Evolutionary conservation across 73 alveolate genomes (phyloP).

Genomic region (Effrenium voratum): DNA sequence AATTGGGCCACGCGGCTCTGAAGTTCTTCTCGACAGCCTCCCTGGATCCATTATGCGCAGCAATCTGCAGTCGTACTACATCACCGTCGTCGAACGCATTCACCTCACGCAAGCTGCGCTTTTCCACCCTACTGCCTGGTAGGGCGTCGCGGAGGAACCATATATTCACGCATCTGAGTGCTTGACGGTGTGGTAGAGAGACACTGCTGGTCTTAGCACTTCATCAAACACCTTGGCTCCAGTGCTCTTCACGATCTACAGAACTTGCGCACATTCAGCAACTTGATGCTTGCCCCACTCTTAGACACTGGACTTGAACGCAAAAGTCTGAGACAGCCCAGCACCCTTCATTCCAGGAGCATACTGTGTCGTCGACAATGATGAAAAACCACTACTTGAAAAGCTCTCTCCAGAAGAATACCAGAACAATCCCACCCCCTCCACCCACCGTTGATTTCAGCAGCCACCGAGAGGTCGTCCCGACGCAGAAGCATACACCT

Average conservation of each 20-base stretch:
- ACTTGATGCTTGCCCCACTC: no score
- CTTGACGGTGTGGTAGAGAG: conserved; percentile 69
- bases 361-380: neutral
- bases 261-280: no score
- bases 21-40: conserved; percentile 57
- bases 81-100: conserved; percentile 54
- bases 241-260: no score
- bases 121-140: neutral
- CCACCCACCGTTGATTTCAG: neutral
- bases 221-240: conserved; percentile 48
- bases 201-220: conserved; percentile 32
- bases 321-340: neutral
- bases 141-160: neutral
- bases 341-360: neutral
- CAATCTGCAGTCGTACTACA: conserved; percentile 35
- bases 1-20: neutral
- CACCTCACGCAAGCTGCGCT: neutral
- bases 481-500: conserved; percentile 40
- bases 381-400: no score
- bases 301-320: no score
- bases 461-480: conserved; percentile 18
- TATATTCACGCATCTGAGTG: neutral
- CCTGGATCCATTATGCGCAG: conserved; percentile 74
- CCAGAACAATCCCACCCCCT: neutral
- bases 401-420: no score